Base-by-base conservation (phyloP, 495 filamentous ascomycete genomes). In the Penicillium coffeae region DNA sequence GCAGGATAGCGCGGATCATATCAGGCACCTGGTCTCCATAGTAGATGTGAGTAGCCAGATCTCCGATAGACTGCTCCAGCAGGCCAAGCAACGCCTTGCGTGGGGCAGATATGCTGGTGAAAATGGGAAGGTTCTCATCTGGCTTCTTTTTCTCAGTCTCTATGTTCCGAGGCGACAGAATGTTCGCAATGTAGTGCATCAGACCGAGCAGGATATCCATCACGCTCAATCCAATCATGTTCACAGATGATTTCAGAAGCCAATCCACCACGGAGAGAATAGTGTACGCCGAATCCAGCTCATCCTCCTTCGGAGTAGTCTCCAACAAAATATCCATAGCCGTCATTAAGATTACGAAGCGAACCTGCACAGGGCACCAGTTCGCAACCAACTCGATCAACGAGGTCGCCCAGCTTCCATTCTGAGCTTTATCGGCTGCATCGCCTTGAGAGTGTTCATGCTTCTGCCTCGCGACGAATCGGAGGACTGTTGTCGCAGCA, bases 11-110 rank as follows among this genome's bases (percentile, higher is more conserved):
- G 2, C 82, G 76, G 38, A 95, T 83, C 87, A 95, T 95, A 60
- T 96, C 91, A 2, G 85, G 81, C 39, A 96, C 87, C 60, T 96
- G 90, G 50, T 96, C 90, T 1, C 87, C 85, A 63, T 96, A 96
- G 65, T 96, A 96, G 12, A 92, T 83, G 62, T 96, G 91, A 1
- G 88, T 95, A 1, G 88, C 89, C n/a, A 96, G 74, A 62, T 87
- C 78, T 7, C 86, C 88, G 48, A 95, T 90, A 63, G 84, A 90
- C 50, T 79, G 75, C 55, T 89, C 83, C 5, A 96, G 70, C 14
- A 81, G 78, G 15, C 68, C 61, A 33, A 92, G 74, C 12, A 94
- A 70, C 44, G 81, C 71, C 41, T 75, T 64, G 43, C 75, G 65
- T 43, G 53, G 59, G 32, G 59, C 52, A 3, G 79, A 81, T 6